Evolutionary conservation across 2,329 filamentous ascomycete species (phyloP).

Genomic region (Hypoxylon sp.): DNA sequence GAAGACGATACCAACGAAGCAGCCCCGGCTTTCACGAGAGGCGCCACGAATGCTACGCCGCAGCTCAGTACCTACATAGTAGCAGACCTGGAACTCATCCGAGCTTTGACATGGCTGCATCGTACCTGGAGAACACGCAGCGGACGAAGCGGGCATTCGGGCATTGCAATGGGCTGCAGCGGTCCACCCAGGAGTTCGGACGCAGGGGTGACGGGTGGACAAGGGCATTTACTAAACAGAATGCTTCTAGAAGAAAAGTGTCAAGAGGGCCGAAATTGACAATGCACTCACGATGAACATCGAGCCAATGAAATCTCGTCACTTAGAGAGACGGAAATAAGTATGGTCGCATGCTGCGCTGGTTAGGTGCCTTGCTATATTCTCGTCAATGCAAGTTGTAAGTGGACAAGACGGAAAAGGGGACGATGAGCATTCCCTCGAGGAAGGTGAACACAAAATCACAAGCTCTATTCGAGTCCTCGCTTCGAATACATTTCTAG

Average conservation of each 20-base stretch:
- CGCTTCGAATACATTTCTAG: not conserved
- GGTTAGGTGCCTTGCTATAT: slow-evolving; percentile 18
- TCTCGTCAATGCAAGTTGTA: not conserved
- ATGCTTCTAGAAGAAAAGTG: slow-evolving; percentile 43
- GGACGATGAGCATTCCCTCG: not conserved
- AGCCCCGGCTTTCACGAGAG: slow-evolving; percentile 8
- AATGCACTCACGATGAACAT: slow-evolving; percentile 21
- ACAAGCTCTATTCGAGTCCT: not conserved
- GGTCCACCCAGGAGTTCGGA: slow-evolving; percentile 43
- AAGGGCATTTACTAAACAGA: slow-evolving; percentile 31
- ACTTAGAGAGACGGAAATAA: slow-evolving; percentile 2
- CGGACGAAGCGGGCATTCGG: slow-evolving; percentile 13
- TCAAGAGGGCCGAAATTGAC: slow-evolving; percentile 30
- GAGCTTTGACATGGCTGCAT: slow-evolving; percentile 40
- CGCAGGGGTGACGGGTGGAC: slow-evolving; percentile 28
- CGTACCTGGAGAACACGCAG: slow-evolving; percentile 34
- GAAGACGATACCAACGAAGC: too few species aligned
- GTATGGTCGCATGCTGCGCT: slow-evolving; percentile 4
- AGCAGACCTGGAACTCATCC: slow-evolving; percentile 16
- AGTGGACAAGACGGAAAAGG: not conserved
- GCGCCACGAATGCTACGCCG: slow-evolving; percentile 31
- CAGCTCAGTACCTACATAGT: too few species aligned
- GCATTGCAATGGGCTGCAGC: slow-evolving; percentile 23
- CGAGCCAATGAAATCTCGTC: slow-evolving; percentile 23
- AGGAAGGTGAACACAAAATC: not conserved